Evolutionary conservation across 805 yeast species (phyloP), one percentile per base, ranked within the genome.

Genomic region (Ascoidea asiatica): DNA sequence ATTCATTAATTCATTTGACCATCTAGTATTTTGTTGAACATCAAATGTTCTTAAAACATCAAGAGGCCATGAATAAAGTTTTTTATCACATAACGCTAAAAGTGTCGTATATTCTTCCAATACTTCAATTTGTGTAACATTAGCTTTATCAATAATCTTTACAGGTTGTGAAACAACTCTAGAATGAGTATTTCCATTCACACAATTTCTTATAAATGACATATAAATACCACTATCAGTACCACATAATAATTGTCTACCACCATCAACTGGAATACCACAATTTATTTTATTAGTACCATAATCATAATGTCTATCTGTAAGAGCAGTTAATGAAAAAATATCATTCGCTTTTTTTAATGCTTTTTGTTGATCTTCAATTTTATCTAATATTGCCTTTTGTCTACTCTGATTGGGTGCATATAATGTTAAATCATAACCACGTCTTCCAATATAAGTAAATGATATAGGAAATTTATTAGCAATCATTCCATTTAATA

Each of bases 191-290:
- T 71, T 74, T 5, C 76, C 73, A 39, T 73, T 60, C n/a, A 70
- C 73, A 40, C 57, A 55, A 43, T 62, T 55, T 43, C 69, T 56
- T 40, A 80, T 75, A 39, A 87, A 87, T 40, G 92, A 77, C 40
- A 87, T 75, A 69, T 82, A 92, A 2, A 92, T 79, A 4, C 98
- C 97, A 1, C 81, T 72, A 57, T 87, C 95, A 0, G 97, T 88
- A 39, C 97, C 97, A 56, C 85, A 89, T 35, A 92, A 60, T 51
- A 89, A 64, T 57, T 89, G 85, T 51, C 95, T 75, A 19, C 97
- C 97, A 44, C 96, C 96, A 57, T 92, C 95, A 60, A 85, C 82
- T 33, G 96, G 95, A 37, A 84, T 88, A 22, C 88, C 90, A 66
- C 97, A 88, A 57, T 86, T 88, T 53, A 90, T 84, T 48, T 82